Conservation (phyloP, 2,329 filamentous ascomycete species). For the Aspergillus sp. region DNA sequence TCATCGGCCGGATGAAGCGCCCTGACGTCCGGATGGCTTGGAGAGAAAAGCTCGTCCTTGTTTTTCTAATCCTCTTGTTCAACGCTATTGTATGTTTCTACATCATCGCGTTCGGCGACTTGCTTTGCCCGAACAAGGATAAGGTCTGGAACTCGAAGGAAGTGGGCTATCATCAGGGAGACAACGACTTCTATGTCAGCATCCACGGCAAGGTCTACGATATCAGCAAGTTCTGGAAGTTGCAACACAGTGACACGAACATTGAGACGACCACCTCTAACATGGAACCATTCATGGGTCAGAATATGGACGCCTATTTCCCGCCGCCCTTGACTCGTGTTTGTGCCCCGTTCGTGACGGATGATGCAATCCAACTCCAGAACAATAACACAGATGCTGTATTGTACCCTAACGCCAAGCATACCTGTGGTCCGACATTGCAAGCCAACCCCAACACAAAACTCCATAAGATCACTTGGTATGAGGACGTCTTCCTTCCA, state of each 20-base stretch:
- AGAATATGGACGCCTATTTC: constrained; percentile 83
- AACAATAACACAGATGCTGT: constrained; percentile 67
- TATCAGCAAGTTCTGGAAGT: constrained; percentile 80
- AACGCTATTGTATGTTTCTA: constrained; percentile 86
- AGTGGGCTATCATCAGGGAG: constrained; percentile 67
- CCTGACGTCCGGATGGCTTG: constrained; percentile 96
- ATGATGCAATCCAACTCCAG: constrained; percentile 47
- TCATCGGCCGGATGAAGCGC: constrained; percentile 89
- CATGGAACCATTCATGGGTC: constrained; percentile 78
- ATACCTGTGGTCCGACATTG: constrained; percentile 65
- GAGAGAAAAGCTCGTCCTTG: constrained; percentile 89
- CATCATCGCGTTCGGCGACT: constrained; percentile 79
- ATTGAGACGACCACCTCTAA: constrained; percentile 58
- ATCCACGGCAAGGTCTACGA: constrained; percentile 90
- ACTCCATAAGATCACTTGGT: constrained; percentile 71
- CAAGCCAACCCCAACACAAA: constrained; percentile 57
- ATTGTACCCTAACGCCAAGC: constrained; percentile 56
- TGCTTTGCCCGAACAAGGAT: constrained; percentile 87
- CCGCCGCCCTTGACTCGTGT: constrained; percentile 70
- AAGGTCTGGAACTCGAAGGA: constrained; percentile 80
- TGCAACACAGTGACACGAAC: constrained; percentile 74
- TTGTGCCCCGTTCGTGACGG: constrained; percentile 70
- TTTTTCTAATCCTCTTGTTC: constrained; percentile 74
- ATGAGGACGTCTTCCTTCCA: constrained; percentile 69
- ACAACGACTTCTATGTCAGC: constrained; percentile 80